phyloP scores from a whole-genome alignment of 2,329 filamentous ascomycete species.

The Coniochaeta prunicola region DNA sequence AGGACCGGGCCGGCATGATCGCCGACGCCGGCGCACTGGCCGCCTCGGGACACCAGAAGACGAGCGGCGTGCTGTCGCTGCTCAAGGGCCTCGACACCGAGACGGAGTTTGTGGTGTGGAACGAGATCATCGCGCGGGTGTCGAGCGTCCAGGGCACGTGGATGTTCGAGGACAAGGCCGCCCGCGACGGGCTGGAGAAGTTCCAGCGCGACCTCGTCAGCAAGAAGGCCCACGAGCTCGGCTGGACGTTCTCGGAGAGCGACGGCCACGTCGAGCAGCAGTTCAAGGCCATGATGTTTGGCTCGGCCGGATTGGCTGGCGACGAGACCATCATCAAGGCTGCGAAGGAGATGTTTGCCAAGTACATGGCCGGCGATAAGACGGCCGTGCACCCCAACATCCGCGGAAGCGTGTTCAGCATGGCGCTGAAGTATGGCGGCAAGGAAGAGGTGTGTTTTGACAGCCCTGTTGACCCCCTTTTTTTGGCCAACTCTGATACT shows the following conservation, averaged over 20 bases:
- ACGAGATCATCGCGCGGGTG: slow-evolving; percentile 76
- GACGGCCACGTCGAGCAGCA: slow-evolving; percentile 90
- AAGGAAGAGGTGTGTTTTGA: slow-evolving; percentile 61
- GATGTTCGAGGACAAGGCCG: slow-evolving; percentile 74
- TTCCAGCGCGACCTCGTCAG: slow-evolving; percentile 77
- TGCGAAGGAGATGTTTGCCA: slow-evolving; percentile 83
- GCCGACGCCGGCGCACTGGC: slow-evolving; percentile 86
- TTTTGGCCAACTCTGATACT: slow-evolving; percentile 9
- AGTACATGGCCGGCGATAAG: slow-evolving; percentile 72
- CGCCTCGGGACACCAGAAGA: slow-evolving; percentile 87
- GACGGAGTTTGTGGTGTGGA: slow-evolving; percentile 89
- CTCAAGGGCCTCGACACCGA: slow-evolving; percentile 82
- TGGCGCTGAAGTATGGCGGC: slow-evolving; percentile 77
- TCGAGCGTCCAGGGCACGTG: slow-evolving; percentile 75
- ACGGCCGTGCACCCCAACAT: slow-evolving; percentile 88
- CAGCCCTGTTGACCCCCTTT: not conserved
- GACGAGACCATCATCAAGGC: slow-evolving; percentile 73
- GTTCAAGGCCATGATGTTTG: slow-evolving; percentile 89
- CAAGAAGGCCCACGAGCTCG: slow-evolving; percentile 75
- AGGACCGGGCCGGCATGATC: slow-evolving; percentile 92
- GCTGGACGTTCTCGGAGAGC: slow-evolving; percentile 77
- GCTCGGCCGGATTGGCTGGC: slow-evolving; percentile 70
- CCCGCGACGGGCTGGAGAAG: slow-evolving; percentile 68
- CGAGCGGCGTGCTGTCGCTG: slow-evolving; percentile 78
- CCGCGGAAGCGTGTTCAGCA: slow-evolving; percentile 76